phyloP scores from a whole-genome alignment of 306 rosid species.

The Dryas drummondii region DNA sequence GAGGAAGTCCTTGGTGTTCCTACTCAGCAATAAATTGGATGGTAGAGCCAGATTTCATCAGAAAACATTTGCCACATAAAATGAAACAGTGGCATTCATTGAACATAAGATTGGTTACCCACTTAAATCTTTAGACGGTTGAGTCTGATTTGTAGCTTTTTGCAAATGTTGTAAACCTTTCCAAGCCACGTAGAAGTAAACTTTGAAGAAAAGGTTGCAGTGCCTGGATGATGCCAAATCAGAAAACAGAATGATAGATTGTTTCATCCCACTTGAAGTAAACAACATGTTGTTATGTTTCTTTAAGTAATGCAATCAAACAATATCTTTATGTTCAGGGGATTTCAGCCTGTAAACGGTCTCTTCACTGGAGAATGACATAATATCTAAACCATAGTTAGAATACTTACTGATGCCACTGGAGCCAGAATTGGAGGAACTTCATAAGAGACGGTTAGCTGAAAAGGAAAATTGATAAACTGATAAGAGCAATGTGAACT shows the following conservation, averaged over 20 bases:
- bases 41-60: background rate
- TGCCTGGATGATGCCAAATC: slow-evolving; percentile 54
- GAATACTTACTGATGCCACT: slow-evolving; percentile 80
- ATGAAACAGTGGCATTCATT: slow-evolving; percentile 29
- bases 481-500: slow-evolving; percentile 32
- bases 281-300: background rate
- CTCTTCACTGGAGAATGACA: background rate
- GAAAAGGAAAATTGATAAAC: slow-evolving; percentile 32
- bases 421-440: slow-evolving; percentile 85
- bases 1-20: background rate
- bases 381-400: slow-evolving; percentile 3
- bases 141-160: slow-evolving; percentile 49
- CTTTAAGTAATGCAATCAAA: background rate
- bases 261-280: slow-evolving; percentile 7
- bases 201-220: slow-evolving; percentile 78
- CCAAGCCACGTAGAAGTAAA: slow-evolving; percentile 71
- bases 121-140: background rate
- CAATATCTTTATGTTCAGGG: background rate
- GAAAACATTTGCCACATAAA: slow-evolving; percentile 12
- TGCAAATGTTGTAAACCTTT: slow-evolving; percentile 62
- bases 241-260: slow-evolving; percentile 21
- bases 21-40: background rate
- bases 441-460: slow-evolving; percentile 94
- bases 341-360: background rate
- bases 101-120: slow-evolving; percentile 12